These are phyloP conservation scores for Cutaneotrichosporon spelunceum DNA, from an alignment of 1,284 basidiomycete species.

Conservation along the genomic window DNA sequence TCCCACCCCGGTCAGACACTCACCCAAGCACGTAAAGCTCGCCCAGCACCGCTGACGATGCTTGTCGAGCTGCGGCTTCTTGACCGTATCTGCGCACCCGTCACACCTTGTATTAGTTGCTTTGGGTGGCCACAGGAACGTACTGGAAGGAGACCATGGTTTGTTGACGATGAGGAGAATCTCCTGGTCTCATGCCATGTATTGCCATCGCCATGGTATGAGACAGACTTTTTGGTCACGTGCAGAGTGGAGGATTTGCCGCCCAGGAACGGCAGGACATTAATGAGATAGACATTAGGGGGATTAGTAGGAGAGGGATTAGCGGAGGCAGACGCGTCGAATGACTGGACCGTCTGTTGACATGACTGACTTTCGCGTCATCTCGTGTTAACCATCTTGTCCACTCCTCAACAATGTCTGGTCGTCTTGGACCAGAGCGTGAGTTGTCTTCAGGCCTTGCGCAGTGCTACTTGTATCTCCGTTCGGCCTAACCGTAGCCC, in stretches of 20 bases:
- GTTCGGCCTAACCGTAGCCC: constrained; percentile 29
- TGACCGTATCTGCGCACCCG: constrained; percentile 75
- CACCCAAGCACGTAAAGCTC: constrained; percentile 72
- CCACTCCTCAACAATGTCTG: constrained; percentile 30
- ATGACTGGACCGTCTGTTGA: neutral
- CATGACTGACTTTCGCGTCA: neutral
- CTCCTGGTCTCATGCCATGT: too few species aligned
- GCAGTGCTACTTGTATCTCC: too few species aligned
- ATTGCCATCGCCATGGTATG: too few species aligned
- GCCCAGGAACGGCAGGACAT: neutral
- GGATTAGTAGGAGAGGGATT: neutral
- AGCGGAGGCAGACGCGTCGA: constrained; percentile 6
- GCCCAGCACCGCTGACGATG: constrained; percentile 53
- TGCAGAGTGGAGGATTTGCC: constrained; percentile 1
- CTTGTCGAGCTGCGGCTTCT: constrained; percentile 74
- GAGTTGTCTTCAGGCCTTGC: too few species aligned
- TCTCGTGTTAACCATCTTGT: neutral
- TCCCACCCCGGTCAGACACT: constrained; percentile 12
- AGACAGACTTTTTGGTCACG: constrained; percentile 10
- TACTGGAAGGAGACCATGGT: constrained; percentile 63
- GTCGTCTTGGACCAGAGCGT: constrained; percentile 44
- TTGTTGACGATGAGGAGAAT: neutral
- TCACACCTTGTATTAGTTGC: constrained; percentile 53
- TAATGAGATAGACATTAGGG: neutral
- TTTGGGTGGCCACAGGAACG: constrained; percentile 28